Conservation (phyloP, 2,329 filamentous ascomycete species). For the Sporothrix variecibatus region DNA sequence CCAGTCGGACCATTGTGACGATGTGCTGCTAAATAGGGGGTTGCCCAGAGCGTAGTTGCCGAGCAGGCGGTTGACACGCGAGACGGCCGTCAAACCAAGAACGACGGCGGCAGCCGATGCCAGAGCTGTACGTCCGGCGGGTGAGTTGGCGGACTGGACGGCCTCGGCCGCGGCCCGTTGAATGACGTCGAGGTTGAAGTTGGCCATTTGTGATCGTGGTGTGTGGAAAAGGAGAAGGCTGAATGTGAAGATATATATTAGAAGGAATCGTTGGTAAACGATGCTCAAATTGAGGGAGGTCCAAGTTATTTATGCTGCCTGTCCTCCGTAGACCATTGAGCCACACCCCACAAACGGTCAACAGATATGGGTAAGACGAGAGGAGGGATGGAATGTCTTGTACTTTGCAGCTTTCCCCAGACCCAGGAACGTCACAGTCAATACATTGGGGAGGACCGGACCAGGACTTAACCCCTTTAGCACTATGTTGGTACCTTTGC, state of each 20-base stretch:
- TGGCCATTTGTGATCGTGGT: background rate
- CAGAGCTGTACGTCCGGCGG: background rate
- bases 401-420: too few species aligned
- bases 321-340: too few species aligned
- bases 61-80: slow-evolving; percentile 18
- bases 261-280: background rate
- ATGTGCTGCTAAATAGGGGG: slow-evolving; percentile 1
- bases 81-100: background rate
- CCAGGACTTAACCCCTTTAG: background rate
- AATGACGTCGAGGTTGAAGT: background rate
- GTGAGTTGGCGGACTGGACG: background rate
- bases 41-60: slow-evolving; percentile 21
- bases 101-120: background rate
- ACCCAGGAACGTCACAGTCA: background rate
- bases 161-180: background rate
- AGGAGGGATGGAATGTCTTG: too few species aligned
- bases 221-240: background rate
- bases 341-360: too few species aligned
- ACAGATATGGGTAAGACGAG: too few species aligned
- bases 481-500: background rate
- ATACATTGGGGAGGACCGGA: too few species aligned
- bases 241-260: background rate
- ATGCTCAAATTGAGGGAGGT: too few species aligned
- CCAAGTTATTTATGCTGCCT: too few species aligned
- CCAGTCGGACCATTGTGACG: slow-evolving; percentile 15